phyloP scores from a whole-genome alignment of 2,329 filamentous ascomycete genomes.

The Arachnomyces sp. region DNA sequence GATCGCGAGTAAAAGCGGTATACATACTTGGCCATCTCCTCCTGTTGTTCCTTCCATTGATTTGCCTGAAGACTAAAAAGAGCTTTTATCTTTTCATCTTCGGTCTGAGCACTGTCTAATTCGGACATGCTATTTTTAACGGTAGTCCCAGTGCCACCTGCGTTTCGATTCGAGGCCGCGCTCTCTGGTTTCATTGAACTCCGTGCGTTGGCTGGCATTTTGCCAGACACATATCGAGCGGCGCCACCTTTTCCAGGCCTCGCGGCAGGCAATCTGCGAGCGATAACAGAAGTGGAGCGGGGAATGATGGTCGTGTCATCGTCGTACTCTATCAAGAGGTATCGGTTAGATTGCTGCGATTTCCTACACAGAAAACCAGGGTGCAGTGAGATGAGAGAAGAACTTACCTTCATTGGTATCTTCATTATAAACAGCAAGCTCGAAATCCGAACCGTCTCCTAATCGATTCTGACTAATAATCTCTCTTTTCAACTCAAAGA shows the following conservation, averaged over 20 bases:
- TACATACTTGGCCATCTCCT: constrained; percentile 75
- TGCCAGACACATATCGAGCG: constrained; percentile 90
- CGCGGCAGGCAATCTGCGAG: constrained; percentile 71
- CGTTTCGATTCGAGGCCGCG: constrained; percentile 30
- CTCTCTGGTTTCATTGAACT: constrained; percentile 57
- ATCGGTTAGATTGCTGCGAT: constrained; percentile 18
- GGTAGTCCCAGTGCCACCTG: constrained; percentile 31
- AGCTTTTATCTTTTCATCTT: constrained; percentile 87
- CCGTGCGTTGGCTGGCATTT: constrained; percentile 84
- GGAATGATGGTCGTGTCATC: constrained; percentile 98
- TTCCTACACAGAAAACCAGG: constrained; percentile 3
- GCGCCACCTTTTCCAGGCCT: constrained; percentile 83
- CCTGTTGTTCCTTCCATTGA: constrained; percentile 87
- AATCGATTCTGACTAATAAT: constrained; percentile 92
- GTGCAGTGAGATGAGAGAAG: background rate
- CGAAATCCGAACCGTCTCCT: constrained; percentile 92
- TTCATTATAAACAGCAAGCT: constrained; percentile 87
- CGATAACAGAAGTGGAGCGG: constrained; percentile 87
- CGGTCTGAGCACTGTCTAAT: constrained; percentile 73
- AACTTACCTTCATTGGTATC: constrained; percentile 78
- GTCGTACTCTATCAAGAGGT: constrained; percentile 65
- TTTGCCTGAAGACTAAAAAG: constrained; percentile 86
- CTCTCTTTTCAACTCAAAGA: constrained; percentile 97
- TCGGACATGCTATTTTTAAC: constrained; percentile 50
- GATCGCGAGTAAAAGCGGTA: too few species aligned